These are phyloP conservation scores for Angomonas desouzai DNA, from an alignment of 208 protist species.

Conservation along the genomic window DNA sequence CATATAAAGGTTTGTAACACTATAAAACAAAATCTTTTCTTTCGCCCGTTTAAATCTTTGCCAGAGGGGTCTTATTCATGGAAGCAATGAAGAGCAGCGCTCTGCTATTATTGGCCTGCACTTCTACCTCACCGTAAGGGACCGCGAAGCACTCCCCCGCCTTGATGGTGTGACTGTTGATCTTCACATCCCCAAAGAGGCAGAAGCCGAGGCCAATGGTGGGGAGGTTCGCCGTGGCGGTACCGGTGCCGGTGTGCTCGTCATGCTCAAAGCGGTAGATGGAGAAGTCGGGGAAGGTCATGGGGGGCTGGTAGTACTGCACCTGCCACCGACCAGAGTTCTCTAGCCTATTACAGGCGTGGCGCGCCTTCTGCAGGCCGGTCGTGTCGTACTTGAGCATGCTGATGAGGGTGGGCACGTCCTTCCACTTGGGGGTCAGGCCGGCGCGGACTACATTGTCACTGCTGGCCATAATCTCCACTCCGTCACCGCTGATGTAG, in stretches of 20 bases:
- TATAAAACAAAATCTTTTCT: too few relatives aligned
- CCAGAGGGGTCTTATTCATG: constrained; percentile 36
- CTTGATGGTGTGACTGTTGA: constrained; percentile 62
- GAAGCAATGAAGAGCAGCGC: constrained; percentile 82
- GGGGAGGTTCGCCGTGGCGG: constrained; percentile 43
- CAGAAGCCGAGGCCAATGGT: constrained; percentile 88
- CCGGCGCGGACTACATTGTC: constrained; percentile 98
- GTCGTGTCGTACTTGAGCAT: constrained; percentile 92
- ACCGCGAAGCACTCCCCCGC: constrained; percentile 78
- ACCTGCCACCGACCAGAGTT: constrained; percentile 56
- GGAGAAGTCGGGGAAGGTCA: constrained; percentile 80
- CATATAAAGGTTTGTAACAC: too few relatives aligned
- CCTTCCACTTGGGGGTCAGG: constrained; percentile 97
- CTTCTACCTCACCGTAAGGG: constrained; percentile 59
- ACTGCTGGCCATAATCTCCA: constrained; percentile 97
- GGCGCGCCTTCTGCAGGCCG: constrained; percentile 49
- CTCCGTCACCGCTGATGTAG: constrained; percentile 95
- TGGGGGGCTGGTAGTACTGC: constrained; percentile 80
- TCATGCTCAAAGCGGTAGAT: constrained; percentile 72
- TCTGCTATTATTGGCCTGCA: constrained; percentile 42
- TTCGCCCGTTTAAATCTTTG: constrained; percentile 27
- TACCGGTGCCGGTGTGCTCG: constrained; percentile 22
- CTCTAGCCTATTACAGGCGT: constrained; percentile 29
- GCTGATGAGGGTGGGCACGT: constrained; percentile 87
- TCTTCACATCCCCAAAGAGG: constrained; percentile 50